Conservation (phyloP, 331 rosid genomes). For the Cydonia oblonga region DNA sequence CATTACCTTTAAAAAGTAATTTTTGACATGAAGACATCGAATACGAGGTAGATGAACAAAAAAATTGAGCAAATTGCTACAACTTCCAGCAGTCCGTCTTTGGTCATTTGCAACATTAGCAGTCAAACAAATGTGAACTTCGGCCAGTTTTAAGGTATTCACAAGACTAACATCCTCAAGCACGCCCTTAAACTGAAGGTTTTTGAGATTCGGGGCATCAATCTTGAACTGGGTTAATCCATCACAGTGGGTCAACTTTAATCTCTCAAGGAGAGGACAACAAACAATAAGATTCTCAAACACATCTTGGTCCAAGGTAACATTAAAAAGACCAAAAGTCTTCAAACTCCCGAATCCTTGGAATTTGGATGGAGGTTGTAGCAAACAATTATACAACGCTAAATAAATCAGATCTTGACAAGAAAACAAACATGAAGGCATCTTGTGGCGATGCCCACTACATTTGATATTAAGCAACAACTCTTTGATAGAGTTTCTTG, state of each 20-base stretch:
- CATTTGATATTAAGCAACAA: neutral
- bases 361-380: conserved; percentile 33
- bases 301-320: neutral
- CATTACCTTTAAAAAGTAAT: no score
- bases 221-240: neutral
- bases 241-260: neutral
- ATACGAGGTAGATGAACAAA: neutral
- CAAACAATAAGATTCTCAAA: neutral
- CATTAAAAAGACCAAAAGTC: neutral
- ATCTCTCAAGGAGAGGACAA: conserved; percentile 1
- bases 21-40: neutral
- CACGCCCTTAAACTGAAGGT: neutral
- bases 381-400: conserved; percentile 38
- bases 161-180: neutral
- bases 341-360: neutral
- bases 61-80: neutral
- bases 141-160: neutral
- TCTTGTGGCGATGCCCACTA: conserved; percentile 20
- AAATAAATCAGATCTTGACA: conserved; percentile 38
- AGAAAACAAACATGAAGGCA: conserved; percentile 37
- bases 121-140: neutral
- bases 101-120: neutral
- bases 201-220: neutral
- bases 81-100: neutral
- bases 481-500: conserved; percentile 11